phyloP scores from a whole-genome alignment of 257 asterid species.

The Solanum ahanhuiri region DNA sequence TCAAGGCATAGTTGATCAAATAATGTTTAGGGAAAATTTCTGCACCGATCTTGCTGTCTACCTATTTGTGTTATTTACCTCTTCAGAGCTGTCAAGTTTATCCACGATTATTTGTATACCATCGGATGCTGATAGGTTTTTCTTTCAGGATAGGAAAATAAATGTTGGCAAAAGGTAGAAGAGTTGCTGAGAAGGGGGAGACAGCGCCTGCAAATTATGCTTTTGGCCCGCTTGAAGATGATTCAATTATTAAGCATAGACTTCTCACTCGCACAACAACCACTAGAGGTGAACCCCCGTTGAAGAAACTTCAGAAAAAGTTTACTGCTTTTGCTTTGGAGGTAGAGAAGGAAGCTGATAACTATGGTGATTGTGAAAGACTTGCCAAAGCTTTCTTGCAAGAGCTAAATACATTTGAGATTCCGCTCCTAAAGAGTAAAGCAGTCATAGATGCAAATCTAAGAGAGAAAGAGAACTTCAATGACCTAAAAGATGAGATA shows the following conservation, averaged over 20 bases:
- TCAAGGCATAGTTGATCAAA: not conserved
- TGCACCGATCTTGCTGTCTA: not conserved
- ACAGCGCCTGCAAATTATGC: constrained; percentile 63
- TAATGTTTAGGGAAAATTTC: not conserved
- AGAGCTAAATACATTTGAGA: constrained; percentile 86
- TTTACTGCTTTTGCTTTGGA: constrained; percentile 60
- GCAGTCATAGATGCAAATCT: constrained; percentile 73
- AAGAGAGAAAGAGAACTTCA: constrained; percentile 88
- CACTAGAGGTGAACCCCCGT: constrained; percentile 93
- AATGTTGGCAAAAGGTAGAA: constrained; percentile 72
- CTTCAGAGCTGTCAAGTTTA: not conserved
- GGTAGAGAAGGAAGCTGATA: constrained; percentile 71
- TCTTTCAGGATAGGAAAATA: constrained; percentile 22
- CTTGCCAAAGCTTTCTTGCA: constrained; percentile 82
- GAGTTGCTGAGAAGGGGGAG: constrained; percentile 66
- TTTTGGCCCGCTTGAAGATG: constrained; percentile 91
- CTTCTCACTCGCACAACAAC: constrained; percentile 94
- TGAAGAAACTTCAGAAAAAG: constrained; percentile 94
- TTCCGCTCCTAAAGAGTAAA: constrained; percentile 79
- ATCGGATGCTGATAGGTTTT: not conserved
- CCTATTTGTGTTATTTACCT: not conserved
- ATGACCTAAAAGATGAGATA: constrained; percentile 70
- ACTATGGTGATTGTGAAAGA: constrained; percentile 71
- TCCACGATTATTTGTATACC: not conserved
- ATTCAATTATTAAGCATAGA: constrained; percentile 76